Conservation (phyloP, 495 filamentous ascomycete genomes). For the Lasiosphaeria hispida region DNA sequence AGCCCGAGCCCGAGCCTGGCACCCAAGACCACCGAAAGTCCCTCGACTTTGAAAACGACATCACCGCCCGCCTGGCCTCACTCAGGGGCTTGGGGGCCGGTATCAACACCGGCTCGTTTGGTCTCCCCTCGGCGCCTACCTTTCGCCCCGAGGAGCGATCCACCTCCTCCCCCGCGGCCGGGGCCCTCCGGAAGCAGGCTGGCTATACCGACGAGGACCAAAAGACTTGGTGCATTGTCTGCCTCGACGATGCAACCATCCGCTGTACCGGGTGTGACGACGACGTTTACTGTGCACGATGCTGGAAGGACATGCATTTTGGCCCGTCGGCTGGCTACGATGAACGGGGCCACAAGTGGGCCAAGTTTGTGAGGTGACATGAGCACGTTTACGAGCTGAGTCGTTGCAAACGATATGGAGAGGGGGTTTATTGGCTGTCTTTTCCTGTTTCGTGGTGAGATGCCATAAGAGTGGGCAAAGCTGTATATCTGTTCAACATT, state of each 20-base stretch:
- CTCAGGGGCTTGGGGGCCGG: conserved; percentile 31
- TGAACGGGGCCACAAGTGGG: conserved; percentile 51
- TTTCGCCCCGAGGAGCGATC: conserved; percentile 45
- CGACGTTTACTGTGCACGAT: conserved; percentile 63
- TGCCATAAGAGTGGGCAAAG: too few species aligned
- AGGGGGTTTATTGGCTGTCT: too few species aligned
- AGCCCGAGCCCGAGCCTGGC: background rate
- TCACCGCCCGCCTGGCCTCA: conserved; percentile 40
- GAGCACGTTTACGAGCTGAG: background rate
- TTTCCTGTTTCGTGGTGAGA: too few species aligned
- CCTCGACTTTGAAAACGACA: conserved; percentile 37
- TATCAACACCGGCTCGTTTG: conserved; percentile 35
- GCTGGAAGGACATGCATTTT: conserved; percentile 68
- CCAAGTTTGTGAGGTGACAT: conserved; percentile 30
- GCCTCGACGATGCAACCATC: conserved; percentile 63
- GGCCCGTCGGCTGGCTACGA: conserved; percentile 57
- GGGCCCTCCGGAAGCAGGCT: conserved; percentile 7
- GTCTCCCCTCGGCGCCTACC: conserved; percentile 55
- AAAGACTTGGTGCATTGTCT: conserved; percentile 68
- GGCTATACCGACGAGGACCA: conserved; percentile 61
- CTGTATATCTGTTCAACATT: too few species aligned
- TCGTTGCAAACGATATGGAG: too few species aligned
- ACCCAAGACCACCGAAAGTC: conserved; percentile 18
- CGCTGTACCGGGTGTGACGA: conserved; percentile 62
- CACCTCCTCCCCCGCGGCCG: conserved; percentile 13